These are phyloP conservation scores for Globisporangium paddicum DNA, from an alignment of 352 stramenopile genomes.

Conservation along the genomic window DNA sequence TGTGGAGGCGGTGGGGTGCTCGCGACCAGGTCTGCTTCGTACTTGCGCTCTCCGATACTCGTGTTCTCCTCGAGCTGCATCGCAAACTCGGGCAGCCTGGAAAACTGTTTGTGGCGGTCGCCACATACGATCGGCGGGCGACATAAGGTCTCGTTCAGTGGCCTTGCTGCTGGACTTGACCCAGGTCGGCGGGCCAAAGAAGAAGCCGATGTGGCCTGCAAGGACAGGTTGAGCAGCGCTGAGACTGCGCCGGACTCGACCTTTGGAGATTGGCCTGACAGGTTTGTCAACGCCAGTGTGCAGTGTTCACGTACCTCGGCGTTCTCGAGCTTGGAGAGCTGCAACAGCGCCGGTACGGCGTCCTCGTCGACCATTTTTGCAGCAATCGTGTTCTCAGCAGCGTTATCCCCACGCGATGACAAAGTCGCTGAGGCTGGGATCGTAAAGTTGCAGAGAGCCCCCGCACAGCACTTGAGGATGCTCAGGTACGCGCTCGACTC, in stretches of 20 bases:
- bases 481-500: constrained; percentile 17
- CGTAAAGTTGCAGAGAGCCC: constrained; percentile 57
- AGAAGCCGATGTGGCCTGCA: constrained; percentile 17
- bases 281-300: constrained; percentile 64
- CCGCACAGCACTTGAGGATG: constrained; percentile 55
- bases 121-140: constrained; percentile 39
- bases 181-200: neutral
- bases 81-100: constrained; percentile 26
- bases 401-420: constrained; percentile 8
- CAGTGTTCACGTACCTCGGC: constrained; percentile 62
- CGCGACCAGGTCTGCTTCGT: constrained; percentile 41
- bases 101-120: constrained; percentile 43
- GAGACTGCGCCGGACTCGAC: constrained; percentile 66
- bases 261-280: constrained; percentile 60
- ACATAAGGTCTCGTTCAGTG: constrained; percentile 9
- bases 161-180: neutral
- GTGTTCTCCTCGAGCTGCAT: constrained; percentile 11
- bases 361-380: constrained; percentile 57
- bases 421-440: constrained; percentile 7
- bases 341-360: constrained; percentile 58
- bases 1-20: constrained; percentile 52
- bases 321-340: constrained; percentile 54
- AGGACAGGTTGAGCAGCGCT: constrained; percentile 44
- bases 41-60: constrained; percentile 33
- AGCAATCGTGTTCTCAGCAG: constrained; percentile 23